Percentiles rank a stretch among this genome's conserved stretches.
Evolutionary conservation across 495 filamentous ascomycete species (phyloP).

Genomic region (Cryomyces antarcticus): DNA sequence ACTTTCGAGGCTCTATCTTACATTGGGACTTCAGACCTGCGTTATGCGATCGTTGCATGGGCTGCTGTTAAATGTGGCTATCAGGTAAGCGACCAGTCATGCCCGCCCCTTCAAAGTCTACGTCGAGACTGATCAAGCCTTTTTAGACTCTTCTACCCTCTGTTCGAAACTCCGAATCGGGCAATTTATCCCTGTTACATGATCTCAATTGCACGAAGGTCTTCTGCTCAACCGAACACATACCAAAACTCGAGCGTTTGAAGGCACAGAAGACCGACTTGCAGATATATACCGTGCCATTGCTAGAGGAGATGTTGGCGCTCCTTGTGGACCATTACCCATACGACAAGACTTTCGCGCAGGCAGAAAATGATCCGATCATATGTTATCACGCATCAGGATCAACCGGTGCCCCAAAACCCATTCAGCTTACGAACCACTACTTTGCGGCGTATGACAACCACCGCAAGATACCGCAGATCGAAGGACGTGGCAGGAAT

Average conservation of each 20-base stretch:
- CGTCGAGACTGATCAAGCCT: too few relatives aligned
- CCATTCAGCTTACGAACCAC: background rate
- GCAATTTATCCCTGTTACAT: too few relatives aligned
- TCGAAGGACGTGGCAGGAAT: too few relatives aligned
- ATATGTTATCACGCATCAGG: background rate
- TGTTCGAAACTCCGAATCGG: too few relatives aligned
- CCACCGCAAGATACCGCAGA: too few relatives aligned
- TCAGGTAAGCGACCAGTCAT: background rate
- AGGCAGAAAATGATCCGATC: background rate
- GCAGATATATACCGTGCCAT: background rate
- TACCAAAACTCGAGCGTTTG: too few relatives aligned
- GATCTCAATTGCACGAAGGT: too few relatives aligned
- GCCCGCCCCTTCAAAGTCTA: too few relatives aligned
- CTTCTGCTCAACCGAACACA: too few relatives aligned
- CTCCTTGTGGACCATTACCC: background rate
- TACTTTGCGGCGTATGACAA: background rate
- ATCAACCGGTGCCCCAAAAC: background rate
- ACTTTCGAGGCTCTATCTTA: background rate
- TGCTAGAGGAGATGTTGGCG: background rate
- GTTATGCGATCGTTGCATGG: slow-evolving; percentile 11
- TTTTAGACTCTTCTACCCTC: too few relatives aligned
- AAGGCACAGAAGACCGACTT: too few relatives aligned
- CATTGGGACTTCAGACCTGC: slow-evolving; percentile 7
- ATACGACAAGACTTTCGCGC: background rate
- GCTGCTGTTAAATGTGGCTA: background rate